Evolutionary conservation across 257 asterid genomes (phyloP).

Genomic region (Ilex asprella): DNA sequence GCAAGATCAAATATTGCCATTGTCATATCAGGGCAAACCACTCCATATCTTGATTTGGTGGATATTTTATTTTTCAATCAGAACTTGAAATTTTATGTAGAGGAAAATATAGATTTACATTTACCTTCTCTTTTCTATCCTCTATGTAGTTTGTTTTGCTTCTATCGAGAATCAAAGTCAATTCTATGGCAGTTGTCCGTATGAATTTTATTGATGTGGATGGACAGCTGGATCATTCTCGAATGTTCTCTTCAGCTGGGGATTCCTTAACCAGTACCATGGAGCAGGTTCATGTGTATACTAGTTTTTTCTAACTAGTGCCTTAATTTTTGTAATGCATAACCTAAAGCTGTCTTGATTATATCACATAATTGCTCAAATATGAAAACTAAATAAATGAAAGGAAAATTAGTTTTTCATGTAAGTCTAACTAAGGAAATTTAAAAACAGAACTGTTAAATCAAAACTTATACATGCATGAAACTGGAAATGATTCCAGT

Average conservation of each 20-base stretch:
- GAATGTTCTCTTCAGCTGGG: slow-evolving; percentile 7
- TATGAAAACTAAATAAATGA: too few relatives aligned
- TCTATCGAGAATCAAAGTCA: slow-evolving; percentile 72
- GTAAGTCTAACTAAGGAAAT: too few relatives aligned
- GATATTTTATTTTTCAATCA: too few relatives aligned
- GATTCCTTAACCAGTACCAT: slow-evolving; percentile 48
- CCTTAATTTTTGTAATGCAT: not conserved
- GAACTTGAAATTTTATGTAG: too few relatives aligned
- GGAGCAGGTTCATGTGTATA: slow-evolving; percentile 50
- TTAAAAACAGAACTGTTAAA: too few relatives aligned
- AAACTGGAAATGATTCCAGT: too few relatives aligned
- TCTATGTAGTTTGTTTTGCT: slow-evolving; percentile 59
- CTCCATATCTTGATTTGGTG: too few relatives aligned
- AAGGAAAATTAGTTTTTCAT: too few relatives aligned
- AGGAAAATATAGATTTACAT: too few relatives aligned
- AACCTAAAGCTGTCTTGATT: not conserved
- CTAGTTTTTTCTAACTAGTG: not conserved
- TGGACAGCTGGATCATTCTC: slow-evolving; percentile 21
- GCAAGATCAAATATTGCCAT: not conserved
- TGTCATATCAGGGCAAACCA: too few relatives aligned
- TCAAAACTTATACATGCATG: too few relatives aligned
- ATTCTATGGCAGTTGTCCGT: slow-evolving; percentile 82
- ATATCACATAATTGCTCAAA: not conserved
- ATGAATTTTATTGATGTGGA: slow-evolving; percentile 50
- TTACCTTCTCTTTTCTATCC: not conserved